Evolutionary conservation across 2,329 filamentous ascomycete genomes (phyloP), one percentile per base, ranked within the genome.

Genomic region (Septoria linicola): DNA sequence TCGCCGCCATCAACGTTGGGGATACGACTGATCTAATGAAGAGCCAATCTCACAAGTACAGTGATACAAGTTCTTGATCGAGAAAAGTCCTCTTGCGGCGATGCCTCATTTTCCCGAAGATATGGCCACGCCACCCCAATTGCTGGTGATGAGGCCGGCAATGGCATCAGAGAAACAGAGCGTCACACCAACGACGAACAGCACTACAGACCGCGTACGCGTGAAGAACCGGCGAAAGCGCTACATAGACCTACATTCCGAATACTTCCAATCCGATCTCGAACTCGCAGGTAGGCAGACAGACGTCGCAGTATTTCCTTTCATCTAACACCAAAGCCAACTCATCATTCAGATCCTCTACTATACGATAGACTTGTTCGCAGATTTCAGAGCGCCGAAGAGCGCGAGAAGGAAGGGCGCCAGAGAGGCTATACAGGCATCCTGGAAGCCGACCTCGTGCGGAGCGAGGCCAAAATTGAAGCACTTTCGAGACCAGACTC

Each of bases 281-380:
- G 83, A 85, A 69, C 76, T 84, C 60, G 81, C 80, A 68, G 79
- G 78, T 80, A 53, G 34, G 57, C 58, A 35, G 11, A 11, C 10
- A n/a, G 25, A 44, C 16, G 30, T 11, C 16, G 8, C 19, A n/a
- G 37, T 45, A 46, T 40, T 42, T 53, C 42, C 36, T 21, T 51
- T 40, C 27, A 13, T 23, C 13, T 8, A 43, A 41, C 16, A 49
- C 41, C 32, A n/a, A 34, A 4, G 6, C 27, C 46, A n/a, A 35
- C 32, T 25, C 17, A 27, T 14, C 25, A 27, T 30, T 10, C n/a
- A 78, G 88, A 93, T 70, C 89, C 89, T 1, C 73, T 92, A 7
- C 79, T 95, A 25, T 95, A 95, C 74, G 88, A 95, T 68, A 80
- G 82, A 46, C 77, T 95, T 19, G 80, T 96, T 54, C 83, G 88